A percentile compares a stretch with the other conserved stretches of the same genome.
These are phyloP conservation scores for Fraxinus americana DNA, from an alignment of 257 asterid species.

Conservation along the genomic window DNA sequence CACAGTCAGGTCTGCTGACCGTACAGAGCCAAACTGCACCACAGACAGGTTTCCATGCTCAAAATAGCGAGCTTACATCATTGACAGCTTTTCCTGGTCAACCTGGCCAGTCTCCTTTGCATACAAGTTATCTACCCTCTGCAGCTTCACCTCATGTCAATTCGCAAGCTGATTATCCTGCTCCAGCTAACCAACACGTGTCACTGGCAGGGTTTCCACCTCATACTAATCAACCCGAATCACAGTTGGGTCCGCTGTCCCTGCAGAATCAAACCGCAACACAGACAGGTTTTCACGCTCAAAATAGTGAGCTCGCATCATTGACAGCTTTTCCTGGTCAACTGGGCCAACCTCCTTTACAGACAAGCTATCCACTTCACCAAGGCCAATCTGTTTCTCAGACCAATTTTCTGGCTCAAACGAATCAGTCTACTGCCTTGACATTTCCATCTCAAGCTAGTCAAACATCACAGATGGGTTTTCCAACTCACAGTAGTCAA, in stretches of 20 bases:
- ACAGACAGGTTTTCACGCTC: slow-evolving; percentile 43
- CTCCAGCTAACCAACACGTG: slow-evolving; percentile 37
- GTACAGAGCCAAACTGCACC: slow-evolving; percentile 36
- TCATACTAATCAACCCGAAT: slow-evolving; percentile 43
- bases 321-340: slow-evolving; percentile 39
- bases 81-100: background rate
- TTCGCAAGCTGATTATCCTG: slow-evolving; percentile 43
- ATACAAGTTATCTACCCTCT: slow-evolving; percentile 51
- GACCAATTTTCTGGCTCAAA: slow-evolving; percentile 32
- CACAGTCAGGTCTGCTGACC: slow-evolving; percentile 40
- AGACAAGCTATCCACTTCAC: slow-evolving; percentile 46
- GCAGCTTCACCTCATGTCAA: slow-evolving; percentile 42
- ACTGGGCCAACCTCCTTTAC: slow-evolving; percentile 47
- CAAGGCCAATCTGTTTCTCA: slow-evolving; percentile 35
- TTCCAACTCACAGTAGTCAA: slow-evolving; percentile 51
- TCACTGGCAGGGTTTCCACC: slow-evolving; percentile 41
- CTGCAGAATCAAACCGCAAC: slow-evolving; percentile 34
- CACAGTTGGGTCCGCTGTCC: slow-evolving; percentile 40
- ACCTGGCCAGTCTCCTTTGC: background rate
- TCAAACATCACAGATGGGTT: slow-evolving; percentile 49
- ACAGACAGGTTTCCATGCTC: slow-evolving; percentile 43
- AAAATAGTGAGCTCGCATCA: slow-evolving; percentile 15
- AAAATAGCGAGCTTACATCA: slow-evolving; percentile 18
- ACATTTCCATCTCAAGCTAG: slow-evolving; percentile 46
- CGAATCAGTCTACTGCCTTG: slow-evolving; percentile 33